Conservation (phyloP, 352 stramenopile species). For the Phytophthora melonis region DNA sequence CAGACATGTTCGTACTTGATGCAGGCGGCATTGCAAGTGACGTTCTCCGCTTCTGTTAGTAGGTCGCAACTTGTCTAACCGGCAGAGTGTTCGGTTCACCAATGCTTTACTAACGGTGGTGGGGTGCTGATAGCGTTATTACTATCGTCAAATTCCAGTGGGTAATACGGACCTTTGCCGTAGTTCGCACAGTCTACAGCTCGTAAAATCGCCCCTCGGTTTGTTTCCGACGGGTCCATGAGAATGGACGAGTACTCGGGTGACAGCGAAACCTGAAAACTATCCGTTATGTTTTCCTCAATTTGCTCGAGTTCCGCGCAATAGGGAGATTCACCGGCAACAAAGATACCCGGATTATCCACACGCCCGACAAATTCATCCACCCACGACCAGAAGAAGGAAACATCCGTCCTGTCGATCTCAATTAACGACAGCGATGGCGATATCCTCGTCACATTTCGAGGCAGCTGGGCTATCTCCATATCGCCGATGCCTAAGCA, state of each 20-base stretch:
- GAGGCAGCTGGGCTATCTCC: neutral
- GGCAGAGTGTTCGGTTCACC: no score
- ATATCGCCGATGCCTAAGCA: neutral
- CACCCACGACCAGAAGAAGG: constrained; percentile 5
- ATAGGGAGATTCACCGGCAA: neutral
- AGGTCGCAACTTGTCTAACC: no score
- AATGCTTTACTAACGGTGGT: neutral
- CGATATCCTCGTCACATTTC: neutral
- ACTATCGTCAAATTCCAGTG: neutral
- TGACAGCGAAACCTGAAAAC: neutral
- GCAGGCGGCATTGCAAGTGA: no score
- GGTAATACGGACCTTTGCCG: neutral
- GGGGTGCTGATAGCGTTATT: constrained; percentile 4
- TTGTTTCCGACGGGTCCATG: neutral
- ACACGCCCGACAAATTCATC: neutral
- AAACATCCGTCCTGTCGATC: neutral
- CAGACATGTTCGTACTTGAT: no score
- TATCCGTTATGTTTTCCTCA: neutral
- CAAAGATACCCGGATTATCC: neutral
- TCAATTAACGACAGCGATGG: neutral
- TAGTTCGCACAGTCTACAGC: neutral
- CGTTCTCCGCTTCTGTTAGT: no score
- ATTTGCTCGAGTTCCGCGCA: constrained; percentile 1
- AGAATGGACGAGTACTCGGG: constrained; percentile 1
- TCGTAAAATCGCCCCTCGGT: neutral